phyloP scores from a whole-genome alignment of 2,329 filamentous ascomycete genomes.

The Penicillium sp. region DNA sequence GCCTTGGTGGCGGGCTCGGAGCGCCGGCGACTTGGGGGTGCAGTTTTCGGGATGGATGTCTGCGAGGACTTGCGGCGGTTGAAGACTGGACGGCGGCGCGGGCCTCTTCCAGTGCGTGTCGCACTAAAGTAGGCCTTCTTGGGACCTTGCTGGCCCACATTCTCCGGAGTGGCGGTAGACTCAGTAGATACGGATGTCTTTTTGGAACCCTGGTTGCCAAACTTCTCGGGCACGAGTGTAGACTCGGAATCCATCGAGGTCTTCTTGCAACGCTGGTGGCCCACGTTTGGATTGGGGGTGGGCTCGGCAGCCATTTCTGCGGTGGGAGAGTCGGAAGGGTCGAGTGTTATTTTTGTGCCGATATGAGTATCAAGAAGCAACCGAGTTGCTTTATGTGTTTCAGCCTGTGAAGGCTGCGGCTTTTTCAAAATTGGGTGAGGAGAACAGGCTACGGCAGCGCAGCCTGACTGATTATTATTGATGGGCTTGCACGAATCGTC shows the following conservation, averaged over 20 bases:
- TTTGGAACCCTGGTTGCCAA: constrained; percentile 21
- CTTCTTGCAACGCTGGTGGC: constrained; percentile 25
- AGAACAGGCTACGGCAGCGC: constrained; percentile 2
- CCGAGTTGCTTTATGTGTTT: constrained; percentile 31
- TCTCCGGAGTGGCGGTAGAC: background rate
- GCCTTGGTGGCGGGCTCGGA: background rate
- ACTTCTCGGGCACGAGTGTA: background rate
- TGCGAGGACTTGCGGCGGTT: constrained; percentile 39
- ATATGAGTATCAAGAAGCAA: constrained; percentile 28
- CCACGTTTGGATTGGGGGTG: background rate
- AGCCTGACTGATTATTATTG: background rate
- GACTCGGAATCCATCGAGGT: constrained; percentile 9
- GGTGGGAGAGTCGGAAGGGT: constrained; percentile 26
- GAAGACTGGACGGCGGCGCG: constrained; percentile 32
- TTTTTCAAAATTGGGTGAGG: constrained; percentile 43
- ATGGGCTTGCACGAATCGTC: background rate
- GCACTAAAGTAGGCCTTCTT: constrained; percentile 32
- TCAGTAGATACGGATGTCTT: constrained; percentile 19
- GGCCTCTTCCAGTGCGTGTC: constrained; percentile 23
- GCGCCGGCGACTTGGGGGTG: constrained; percentile 72
- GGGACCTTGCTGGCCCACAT: constrained; percentile 12
- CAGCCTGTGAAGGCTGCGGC: constrained; percentile 24
- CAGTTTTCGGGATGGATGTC: constrained; percentile 51
- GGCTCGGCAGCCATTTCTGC: constrained; percentile 11
- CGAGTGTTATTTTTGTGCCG: constrained; percentile 26